phyloP scores from a whole-genome alignment of 2,329 filamentous ascomycete genomes.

The Davidsoniella neocaledoniae region DNA sequence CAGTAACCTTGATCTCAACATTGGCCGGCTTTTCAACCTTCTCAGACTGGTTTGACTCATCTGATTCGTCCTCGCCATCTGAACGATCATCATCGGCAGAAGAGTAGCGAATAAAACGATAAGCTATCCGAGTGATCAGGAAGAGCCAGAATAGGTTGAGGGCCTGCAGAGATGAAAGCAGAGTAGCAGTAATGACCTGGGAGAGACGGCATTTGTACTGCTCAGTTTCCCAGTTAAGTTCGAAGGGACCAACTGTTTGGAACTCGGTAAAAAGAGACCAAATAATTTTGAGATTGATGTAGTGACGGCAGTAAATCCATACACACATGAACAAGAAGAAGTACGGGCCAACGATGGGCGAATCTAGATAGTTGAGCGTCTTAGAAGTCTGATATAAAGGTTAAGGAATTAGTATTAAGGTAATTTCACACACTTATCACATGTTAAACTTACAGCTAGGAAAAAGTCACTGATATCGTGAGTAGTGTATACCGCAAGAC shows the following conservation, averaged over 20 bases:
- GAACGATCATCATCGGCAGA: constrained; percentile 55
- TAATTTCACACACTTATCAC: background rate
- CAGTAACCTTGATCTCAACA: constrained; percentile 11
- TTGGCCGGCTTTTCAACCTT: constrained; percentile 15
- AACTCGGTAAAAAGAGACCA: constrained; percentile 61
- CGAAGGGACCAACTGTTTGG: constrained; percentile 55
- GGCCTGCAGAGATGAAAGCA: constrained; percentile 52
- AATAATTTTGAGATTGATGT: constrained; percentile 62
- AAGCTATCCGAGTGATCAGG: constrained; percentile 59
- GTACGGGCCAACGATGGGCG: constrained; percentile 62
- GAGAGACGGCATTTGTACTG: constrained; percentile 63
- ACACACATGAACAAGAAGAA: constrained; percentile 65
- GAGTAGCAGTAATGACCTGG: constrained; percentile 47
- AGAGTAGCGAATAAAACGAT: constrained; percentile 46
- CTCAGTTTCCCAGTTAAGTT: constrained; percentile 57
- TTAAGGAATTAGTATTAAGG: background rate
- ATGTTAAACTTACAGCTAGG: constrained; percentile 50
- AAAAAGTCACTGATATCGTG: constrained; percentile 94
- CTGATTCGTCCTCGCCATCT: constrained; percentile 43
- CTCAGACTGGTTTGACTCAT: constrained; percentile 22
- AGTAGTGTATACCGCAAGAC: constrained; percentile 81
- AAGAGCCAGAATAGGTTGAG: constrained; percentile 73
- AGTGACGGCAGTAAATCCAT: constrained; percentile 86
- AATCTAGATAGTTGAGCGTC: constrained; percentile 77
- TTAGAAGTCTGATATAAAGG: constrained; percentile 54